phyloP scores from a whole-genome alignment of 176 grass and related monocot genomes.

The Poa annua region DNA sequence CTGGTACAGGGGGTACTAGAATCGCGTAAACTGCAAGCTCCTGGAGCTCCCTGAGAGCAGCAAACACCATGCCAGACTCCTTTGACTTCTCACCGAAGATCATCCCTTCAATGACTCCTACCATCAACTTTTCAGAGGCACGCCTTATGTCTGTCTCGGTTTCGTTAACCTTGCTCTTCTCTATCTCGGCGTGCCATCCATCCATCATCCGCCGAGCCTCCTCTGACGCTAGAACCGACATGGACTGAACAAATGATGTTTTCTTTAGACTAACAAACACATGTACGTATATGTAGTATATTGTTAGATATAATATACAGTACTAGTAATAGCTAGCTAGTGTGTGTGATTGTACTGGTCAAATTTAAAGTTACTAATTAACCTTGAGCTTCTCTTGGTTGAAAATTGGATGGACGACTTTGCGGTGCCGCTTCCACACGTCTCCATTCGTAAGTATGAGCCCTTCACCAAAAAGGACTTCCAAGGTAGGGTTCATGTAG shows the following conservation, averaged over 20 bases:
- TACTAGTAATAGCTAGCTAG: too few species aligned
- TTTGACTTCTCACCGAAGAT: not conserved
- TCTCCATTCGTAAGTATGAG: slow-evolving; percentile 40
- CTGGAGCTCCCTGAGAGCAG: slow-evolving; percentile 37
- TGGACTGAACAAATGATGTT: not conserved
- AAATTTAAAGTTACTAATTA: too few species aligned
- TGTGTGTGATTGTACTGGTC: too few species aligned
- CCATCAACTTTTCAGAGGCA: too few species aligned
- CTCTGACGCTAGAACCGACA: slow-evolving; percentile 26
- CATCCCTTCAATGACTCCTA: too few species aligned
- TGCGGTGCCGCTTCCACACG: slow-evolving; percentile 59
- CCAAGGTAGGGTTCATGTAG: slow-evolving; percentile 31
- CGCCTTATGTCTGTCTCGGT: slow-evolving; percentile 43
- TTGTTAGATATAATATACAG: too few species aligned
- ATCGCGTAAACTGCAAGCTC: not conserved
- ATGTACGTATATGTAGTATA: too few species aligned
- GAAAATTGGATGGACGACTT: slow-evolving; percentile 58
- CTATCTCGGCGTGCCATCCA: not conserved
- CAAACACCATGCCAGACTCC: slow-evolving; percentile 28
- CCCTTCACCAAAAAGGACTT: slow-evolving; percentile 44
- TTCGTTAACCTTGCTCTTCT: not conserved
- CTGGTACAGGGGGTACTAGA: slow-evolving; percentile 33
- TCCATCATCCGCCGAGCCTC: slow-evolving; percentile 18
- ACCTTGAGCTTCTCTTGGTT: slow-evolving; percentile 64
- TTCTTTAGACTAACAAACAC: not conserved